Evolutionary conservation across 352 stramenopile species (phyloP).

Genomic region (Globisporangium iwayamae): DNA sequence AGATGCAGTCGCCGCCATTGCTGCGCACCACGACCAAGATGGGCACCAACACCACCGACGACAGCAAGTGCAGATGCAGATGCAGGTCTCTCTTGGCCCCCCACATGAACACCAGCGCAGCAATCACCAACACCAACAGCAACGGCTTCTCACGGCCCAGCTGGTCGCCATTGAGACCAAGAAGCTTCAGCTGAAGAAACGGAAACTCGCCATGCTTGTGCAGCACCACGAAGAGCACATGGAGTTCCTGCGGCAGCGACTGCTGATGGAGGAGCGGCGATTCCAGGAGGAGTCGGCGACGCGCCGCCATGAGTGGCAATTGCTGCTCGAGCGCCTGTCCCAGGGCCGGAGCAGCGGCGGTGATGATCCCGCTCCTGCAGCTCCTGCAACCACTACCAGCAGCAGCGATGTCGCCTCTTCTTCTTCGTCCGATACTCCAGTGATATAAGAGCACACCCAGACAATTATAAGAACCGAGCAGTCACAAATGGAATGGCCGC

Average conservation of each 20-base stretch:
- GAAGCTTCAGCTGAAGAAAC: conserved; percentile 42
- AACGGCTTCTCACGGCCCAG: conserved; percentile 20
- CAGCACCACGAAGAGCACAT: conserved; percentile 37
- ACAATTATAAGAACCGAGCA: too few species aligned
- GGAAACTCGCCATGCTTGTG: conserved; percentile 32
- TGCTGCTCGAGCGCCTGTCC: conserved; percentile 14
- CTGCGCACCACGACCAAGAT: not conserved
- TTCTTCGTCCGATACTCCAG: not conserved
- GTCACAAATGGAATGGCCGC: conserved; percentile 2
- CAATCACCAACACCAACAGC: not conserved
- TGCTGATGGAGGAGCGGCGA: conserved; percentile 23
- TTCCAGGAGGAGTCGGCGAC: conserved; percentile 17
- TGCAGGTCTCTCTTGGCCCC: not conserved
- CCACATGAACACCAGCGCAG: not conserved
- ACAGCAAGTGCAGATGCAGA: not conserved
- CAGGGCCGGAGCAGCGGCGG: not conserved
- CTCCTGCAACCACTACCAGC: not conserved
- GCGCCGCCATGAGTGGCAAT: conserved; percentile 17
- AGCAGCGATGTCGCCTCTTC: not conserved
- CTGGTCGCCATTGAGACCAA: conserved; percentile 30
- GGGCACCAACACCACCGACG: not conserved
- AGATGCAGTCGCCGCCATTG: conserved; percentile 1
- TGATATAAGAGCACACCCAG: not conserved
- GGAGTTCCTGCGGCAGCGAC: conserved; percentile 25
- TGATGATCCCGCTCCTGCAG: not conserved